These are phyloP conservation scores for Cladophialophora exuberans DNA, from an alignment of 2,329 filamentous ascomycete species.

Conservation along the genomic window DNA sequence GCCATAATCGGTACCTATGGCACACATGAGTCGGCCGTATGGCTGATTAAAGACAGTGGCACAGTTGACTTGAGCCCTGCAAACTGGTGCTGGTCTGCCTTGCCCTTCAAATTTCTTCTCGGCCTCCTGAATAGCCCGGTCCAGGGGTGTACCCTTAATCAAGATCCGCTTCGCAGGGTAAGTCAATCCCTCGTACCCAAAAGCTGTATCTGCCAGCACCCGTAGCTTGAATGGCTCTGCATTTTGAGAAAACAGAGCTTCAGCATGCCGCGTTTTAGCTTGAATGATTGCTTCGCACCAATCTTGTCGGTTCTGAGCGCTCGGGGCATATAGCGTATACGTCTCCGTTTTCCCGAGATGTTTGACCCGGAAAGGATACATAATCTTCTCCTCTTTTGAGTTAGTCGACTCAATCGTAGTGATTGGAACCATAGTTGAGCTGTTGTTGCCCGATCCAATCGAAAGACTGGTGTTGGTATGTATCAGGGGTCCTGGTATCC, in stretches of 20 bases:
- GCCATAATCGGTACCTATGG: slow-evolving; percentile 92
- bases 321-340: slow-evolving; percentile 86
- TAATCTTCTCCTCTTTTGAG: slow-evolving; percentile 74
- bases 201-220: slow-evolving; percentile 90
- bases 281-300: slow-evolving; percentile 95
- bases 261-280: slow-evolving; percentile 91
- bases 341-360: slow-evolving; percentile 86
- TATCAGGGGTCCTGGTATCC: slow-evolving; percentile 53
- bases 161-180: slow-evolving; percentile 61
- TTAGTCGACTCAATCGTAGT: slow-evolving; percentile 52
- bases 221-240: slow-evolving; percentile 92
- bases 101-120: slow-evolving; percentile 70
- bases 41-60: slow-evolving; percentile 83
- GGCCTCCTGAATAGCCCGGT: slow-evolving; percentile 86
- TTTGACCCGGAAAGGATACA: slow-evolving; percentile 95
- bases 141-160: slow-evolving; percentile 87
- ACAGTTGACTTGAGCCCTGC: slow-evolving; percentile 86
- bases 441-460: slow-evolving; percentile 58
- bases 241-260: slow-evolving; percentile 85
- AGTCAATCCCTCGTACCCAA: slow-evolving; percentile 70
- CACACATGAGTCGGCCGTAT: slow-evolving; percentile 83
- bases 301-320: slow-evolving; percentile 72
- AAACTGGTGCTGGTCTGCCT: slow-evolving; percentile 75
- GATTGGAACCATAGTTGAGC: slow-evolving; percentile 51
- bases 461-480: slow-evolving; percentile 72